Conservation (phyloP, 306 rosid species). For the Medicago truncatula region DNA sequence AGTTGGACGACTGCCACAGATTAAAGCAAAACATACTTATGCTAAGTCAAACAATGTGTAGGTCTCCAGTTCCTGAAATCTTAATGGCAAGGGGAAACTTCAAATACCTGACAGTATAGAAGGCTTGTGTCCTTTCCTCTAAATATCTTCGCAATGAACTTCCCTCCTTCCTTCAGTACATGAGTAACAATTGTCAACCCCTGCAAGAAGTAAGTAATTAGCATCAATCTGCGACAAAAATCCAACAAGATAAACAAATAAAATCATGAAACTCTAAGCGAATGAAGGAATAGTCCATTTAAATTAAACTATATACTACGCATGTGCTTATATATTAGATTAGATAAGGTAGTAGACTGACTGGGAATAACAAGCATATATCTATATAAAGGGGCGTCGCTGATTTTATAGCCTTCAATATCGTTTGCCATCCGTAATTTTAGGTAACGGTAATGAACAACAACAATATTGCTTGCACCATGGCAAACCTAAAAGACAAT, state of each 20-base stretch:
- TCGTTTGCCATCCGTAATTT: slow-evolving; percentile 22
- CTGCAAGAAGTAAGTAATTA: slow-evolving; percentile 51
- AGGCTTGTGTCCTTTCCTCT: slow-evolving; percentile 97
- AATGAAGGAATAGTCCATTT: slow-evolving; percentile 10
- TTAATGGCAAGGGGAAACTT: slow-evolving; percentile 37
- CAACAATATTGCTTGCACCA: neutral
- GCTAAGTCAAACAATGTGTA: neutral
- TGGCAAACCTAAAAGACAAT: slow-evolving; percentile 16
- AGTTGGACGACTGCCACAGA: slow-evolving; percentile 10
- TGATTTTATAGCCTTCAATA: slow-evolving; percentile 17
- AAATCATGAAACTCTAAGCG: slow-evolving; percentile 7
- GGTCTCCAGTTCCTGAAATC: slow-evolving; percentile 25
- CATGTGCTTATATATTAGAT: slow-evolving; percentile 1
- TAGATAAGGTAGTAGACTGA: slow-evolving; percentile 6
- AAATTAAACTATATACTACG: neutral
- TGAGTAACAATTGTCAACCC: slow-evolving; percentile 96
- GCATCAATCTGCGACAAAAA: slow-evolving; percentile 40
- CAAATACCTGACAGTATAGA: slow-evolving; percentile 85
- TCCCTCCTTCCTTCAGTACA: slow-evolving; percentile 92
- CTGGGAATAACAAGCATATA: slow-evolving; percentile 9
- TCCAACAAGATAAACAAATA: slow-evolving; percentile 29
- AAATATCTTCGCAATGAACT: slow-evolving; percentile 93
- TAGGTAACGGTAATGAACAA: neutral
- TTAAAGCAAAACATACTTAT: slow-evolving; percentile 10
- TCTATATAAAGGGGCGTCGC: neutral